phyloP scores from a whole-genome alignment of 768 basidiomycete species.

The Boletus eberwhitei region DNA sequence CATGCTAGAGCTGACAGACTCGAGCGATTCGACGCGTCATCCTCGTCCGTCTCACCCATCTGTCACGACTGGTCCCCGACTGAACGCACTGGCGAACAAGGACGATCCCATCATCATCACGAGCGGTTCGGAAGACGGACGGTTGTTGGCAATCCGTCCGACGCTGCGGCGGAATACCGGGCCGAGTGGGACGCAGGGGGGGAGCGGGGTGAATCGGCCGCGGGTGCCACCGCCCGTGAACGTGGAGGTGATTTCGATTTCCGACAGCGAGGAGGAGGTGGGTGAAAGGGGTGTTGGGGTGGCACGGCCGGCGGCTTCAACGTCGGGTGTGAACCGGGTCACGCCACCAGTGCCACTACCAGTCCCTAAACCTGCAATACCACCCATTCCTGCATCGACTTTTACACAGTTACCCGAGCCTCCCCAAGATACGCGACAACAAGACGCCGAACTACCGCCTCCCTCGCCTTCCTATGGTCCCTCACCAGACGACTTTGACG shows the following conservation, averaged over 20 bases:
- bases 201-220: neutral
- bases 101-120: slow-evolving; percentile 24
- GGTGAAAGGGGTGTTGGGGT: neutral
- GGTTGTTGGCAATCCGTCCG: neutral
- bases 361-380: neutral
- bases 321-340: neutral
- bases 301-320: neutral
- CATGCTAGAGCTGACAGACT: slow-evolving; percentile 25
- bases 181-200: neutral
- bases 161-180: slow-evolving; percentile 2
- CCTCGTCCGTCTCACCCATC: slow-evolving; percentile 2
- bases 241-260: slow-evolving; percentile 29
- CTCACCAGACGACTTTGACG: slow-evolving; percentile 11
- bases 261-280: slow-evolving; percentile 24
- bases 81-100: neutral
- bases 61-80: neutral
- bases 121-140: slow-evolving; percentile 23
- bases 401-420: neutral
- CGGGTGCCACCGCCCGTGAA: slow-evolving; percentile 4
- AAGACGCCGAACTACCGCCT: neutral
- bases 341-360: neutral
- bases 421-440: neutral
- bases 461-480: slow-evolving; percentile 1
- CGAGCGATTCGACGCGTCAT: slow-evolving; percentile 10
- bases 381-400: neutral